Conservation (phyloP, 1,139 yeast species). For the Pichia inconspicua region DNA sequence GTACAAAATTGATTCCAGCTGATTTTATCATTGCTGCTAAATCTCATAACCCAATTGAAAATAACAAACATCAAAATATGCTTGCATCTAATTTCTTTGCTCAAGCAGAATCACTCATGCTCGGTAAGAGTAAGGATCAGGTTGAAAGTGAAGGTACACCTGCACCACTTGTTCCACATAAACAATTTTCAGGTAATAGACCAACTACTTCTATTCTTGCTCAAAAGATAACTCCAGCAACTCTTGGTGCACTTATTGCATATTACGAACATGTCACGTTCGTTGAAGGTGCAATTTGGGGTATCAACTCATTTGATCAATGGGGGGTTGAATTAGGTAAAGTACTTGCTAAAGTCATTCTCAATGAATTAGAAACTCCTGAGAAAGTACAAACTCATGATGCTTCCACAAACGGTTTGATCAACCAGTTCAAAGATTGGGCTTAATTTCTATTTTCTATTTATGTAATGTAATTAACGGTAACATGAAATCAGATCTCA, state of each 20-base stretch:
- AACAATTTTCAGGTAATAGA: conserved; percentile 94
- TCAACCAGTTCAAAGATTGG: conserved; percentile 94
- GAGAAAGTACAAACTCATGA: conserved; percentile 64
- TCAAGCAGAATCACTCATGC: conserved; percentile 96
- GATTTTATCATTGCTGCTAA: conserved; percentile 96
- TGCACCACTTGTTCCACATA: conserved; percentile 85
- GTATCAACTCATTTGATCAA: conserved; percentile 97
- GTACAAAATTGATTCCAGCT: conserved; percentile 93
- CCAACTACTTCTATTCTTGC: conserved; percentile 97
- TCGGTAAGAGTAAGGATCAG: conserved; percentile 80
- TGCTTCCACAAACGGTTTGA: conserved; percentile 82
- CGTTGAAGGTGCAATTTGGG: conserved; percentile 98
- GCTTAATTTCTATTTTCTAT: conserved; percentile 28
- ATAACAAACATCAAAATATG: conserved; percentile 93
- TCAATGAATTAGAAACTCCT: conserved; percentile 69
- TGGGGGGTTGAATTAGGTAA: conserved; percentile 99
- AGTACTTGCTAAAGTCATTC: conserved; percentile 92
- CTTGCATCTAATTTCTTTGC: conserved; percentile 97
- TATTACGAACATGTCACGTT: conserved; percentile 96
- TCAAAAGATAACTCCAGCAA: conserved; percentile 91
- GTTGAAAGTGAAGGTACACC: conserved; percentile 88
- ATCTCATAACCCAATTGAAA: conserved; percentile 94
- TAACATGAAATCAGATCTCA: too few species aligned
- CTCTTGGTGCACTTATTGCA: conserved; percentile 91
- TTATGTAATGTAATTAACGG: too few species aligned